Base-by-base conservation (phyloP, 2,329 filamentous ascomycete genomes). In the Diplodia mutila region DNA sequence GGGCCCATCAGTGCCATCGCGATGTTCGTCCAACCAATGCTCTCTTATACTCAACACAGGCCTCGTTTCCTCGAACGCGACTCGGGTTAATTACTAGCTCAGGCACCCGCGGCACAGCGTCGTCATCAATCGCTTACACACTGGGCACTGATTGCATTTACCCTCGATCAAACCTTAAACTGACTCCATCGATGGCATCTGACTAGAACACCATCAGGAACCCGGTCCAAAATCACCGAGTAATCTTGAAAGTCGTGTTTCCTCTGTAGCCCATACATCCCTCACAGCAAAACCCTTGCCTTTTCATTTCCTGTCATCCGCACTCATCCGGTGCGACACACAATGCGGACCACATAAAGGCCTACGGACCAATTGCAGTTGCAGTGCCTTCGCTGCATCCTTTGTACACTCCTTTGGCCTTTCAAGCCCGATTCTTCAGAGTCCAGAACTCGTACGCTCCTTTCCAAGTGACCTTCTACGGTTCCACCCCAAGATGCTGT, bases 161-260 rank as follows among this genome's bases (percentile, higher is more conserved):
- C 39, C 32, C 48, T 42, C 55, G 25, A 12, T 11, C 16, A 32
- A 61, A 61, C 39, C 57, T 46, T 61, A 61, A 61, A 61, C 39
- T 61, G 57, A 61, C 57, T 61, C 48, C 57, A 34, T 18, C 9
- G 9, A 32, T 18, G 9, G 25, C 12, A 16, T 32, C 57, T 61
- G 57, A 61, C 57, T 61, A 49, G 27, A 32, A 49, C 27, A 49
- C 27, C 39, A 42, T 12, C 39, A 16, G 27, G 11, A 21, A 61
- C 18, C 27, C 9, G 25, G 18, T 7, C 42, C 42, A 61, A 61
- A 49, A 61, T 61, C 46, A n/a, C 5, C 25, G 14, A 34, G 57
- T 25, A 49, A 21, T 11, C 25, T 49, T 42, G n/a, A 21, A 42
- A 42, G n/a, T 12, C 1, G 42, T 29, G 46, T 25, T 25, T 48